Conservation (phyloP, 345 rosid genomes). For the Acer saccharum region DNA sequence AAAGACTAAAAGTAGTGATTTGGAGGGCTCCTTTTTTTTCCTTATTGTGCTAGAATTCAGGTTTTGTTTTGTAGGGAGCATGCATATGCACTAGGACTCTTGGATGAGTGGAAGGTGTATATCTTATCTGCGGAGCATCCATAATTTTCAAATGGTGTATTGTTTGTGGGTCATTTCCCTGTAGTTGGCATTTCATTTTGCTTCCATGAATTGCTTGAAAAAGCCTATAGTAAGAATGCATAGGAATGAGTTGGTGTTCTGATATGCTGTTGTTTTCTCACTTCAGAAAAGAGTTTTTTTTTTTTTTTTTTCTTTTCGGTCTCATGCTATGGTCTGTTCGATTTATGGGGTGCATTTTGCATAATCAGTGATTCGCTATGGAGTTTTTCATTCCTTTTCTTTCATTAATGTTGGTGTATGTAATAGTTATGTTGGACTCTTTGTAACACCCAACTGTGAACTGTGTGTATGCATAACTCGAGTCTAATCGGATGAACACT, state of each 20-base stretch:
- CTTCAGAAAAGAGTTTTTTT: too few relatives aligned
- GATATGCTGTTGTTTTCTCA: not conserved
- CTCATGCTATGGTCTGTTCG: not conserved
- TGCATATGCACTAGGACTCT: not conserved
- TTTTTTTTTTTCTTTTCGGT: too few relatives aligned
- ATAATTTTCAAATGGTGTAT: not conserved
- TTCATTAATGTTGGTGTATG: too few relatives aligned
- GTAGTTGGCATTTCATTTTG: not conserved
- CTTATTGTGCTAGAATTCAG: conserved; percentile 1
- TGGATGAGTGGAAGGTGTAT: not conserved
- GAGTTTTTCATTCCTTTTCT: too few relatives aligned
- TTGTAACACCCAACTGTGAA: too few relatives aligned
- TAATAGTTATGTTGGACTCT: too few relatives aligned
- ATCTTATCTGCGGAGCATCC: not conserved
- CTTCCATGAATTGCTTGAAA: not conserved
- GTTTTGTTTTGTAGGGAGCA: conserved; percentile 1
- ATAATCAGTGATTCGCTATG: too few relatives aligned
- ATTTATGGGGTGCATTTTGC: not conserved
- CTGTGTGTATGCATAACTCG: too few relatives aligned
- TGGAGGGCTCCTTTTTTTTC: not conserved
- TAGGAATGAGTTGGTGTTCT: not conserved
- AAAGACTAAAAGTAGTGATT: not conserved
- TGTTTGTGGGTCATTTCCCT: not conserved
- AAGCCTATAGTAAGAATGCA: too few relatives aligned
- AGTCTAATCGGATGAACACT: too few relatives aligned